These are phyloP conservation scores for Ceratopteris richardii DNA, from an alignment of 75 land plant species.

Conservation along the genomic window DNA sequence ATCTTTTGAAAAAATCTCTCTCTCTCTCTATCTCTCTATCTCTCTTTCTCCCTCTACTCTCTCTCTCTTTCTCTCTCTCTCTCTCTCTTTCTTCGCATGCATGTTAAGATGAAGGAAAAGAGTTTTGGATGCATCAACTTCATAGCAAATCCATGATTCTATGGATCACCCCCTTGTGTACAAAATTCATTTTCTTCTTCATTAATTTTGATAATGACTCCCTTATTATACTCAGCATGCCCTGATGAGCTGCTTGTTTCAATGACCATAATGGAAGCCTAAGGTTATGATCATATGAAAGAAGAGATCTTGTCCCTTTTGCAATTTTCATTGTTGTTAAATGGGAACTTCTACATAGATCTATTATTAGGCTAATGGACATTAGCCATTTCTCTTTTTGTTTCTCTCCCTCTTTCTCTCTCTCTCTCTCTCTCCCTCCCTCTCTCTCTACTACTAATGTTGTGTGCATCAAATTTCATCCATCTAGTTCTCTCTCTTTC, in stretches of 20 bases:
- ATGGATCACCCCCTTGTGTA: slow-evolving; percentile 32
- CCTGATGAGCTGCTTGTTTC: slow-evolving; percentile 41
- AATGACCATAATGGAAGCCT: slow-evolving; percentile 76
- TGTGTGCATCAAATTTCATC: too few species aligned
- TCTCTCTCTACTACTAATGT: too few species aligned
- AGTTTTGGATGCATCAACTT: slow-evolving; percentile 42
- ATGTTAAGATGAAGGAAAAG: too few species aligned
- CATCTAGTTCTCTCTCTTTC: too few species aligned
- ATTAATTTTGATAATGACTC: slow-evolving; percentile 53
- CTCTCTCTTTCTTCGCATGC: too few species aligned
- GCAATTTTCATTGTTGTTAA: slow-evolving; percentile 68
- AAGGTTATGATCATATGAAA: slow-evolving; percentile 78
- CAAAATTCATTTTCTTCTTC: slow-evolving; percentile 63
- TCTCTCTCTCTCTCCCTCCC: too few species aligned
- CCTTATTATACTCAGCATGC: slow-evolving; percentile 59
- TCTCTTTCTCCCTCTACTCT: too few species aligned
- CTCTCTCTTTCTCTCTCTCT: too few species aligned
- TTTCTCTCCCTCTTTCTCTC: too few species aligned
- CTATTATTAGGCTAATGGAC: slow-evolving; percentile 92
- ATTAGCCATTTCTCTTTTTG: too few species aligned
- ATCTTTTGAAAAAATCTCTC: too few species aligned
- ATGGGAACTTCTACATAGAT: slow-evolving; percentile 87
- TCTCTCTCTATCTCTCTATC: too few species aligned
- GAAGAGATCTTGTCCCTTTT: slow-evolving; percentile 45
- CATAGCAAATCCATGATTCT: slow-evolving; percentile 34